Evolutionary conservation across 768 basidiomycete species (phyloP), one percentile per base, ranked within the genome.

Genomic region (Nevesoporus exiguus): DNA sequence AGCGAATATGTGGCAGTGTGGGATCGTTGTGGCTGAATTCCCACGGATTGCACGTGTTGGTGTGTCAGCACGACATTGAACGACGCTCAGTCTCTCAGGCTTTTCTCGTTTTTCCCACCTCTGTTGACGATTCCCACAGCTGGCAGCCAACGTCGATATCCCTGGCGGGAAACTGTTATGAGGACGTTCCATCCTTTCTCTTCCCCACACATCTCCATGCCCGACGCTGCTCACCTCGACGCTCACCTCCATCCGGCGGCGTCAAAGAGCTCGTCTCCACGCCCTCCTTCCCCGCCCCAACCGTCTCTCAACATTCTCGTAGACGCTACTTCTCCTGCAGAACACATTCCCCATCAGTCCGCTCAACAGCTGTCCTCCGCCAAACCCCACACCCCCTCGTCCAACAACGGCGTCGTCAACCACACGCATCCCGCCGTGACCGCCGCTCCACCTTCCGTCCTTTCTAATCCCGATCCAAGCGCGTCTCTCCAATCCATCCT

Each of bases 231-330:
- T 30, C 73, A 54, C 45, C 69, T 65, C 60, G 65, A 59, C 70
- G 67, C 62, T 37, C 69, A 71, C 51, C 66, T 72, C 41, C 64
- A 63, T 47, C 59, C 59, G 41, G 51, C 62, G 36, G 64, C 59
- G 57, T 72, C 70, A 62, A 70, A 66, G 59, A 71, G 66, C 51
- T 68, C 83, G 61, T 77, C 80, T 15, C 79, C 83, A 57, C 81
- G 66, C 70, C 76, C 72, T 66, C 77, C 68, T 63, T 79, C 65
- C 44, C 71, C 62, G 33, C 67, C 57, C 57, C 80, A 69, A 54
- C 73, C 65, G 64, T 75, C 63, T 63, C 74, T 68, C 71, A 76
- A 66, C 61, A 55, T 73, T 13, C 69, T 74, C 50, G 71, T 76
- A 57, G 65, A 70, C 57, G 42, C 68, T 43, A 56, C 64, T 36